Percentiles rank a stretch among this genome's conserved stretches.
phyloP scores from a whole-genome alignment of 805 yeast species.

The Spathaspora arborariae region DNA sequence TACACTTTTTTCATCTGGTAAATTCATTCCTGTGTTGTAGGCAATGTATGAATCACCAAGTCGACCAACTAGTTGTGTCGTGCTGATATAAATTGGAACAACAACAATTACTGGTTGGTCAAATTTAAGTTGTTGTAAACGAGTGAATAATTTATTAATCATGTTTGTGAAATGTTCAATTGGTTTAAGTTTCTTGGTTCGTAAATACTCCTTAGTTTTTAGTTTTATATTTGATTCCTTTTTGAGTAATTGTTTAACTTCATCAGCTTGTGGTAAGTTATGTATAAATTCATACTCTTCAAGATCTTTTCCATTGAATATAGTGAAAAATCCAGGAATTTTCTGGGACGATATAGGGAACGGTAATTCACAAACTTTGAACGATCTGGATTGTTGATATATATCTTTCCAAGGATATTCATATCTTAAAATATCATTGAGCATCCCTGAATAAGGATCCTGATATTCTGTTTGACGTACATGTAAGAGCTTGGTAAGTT shows the following conservation, averaged over 20 bases:
- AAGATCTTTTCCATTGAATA: background rate
- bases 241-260: background rate
- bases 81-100: constrained; percentile 14
- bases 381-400: too few relatives aligned
- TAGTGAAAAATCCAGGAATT: constrained; percentile 2
- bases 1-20: background rate
- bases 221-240: background rate
- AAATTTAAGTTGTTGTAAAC: background rate
- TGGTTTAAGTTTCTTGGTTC: background rate
- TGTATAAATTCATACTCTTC: background rate
- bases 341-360: background rate
- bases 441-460: too few relatives aligned
- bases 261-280: background rate
- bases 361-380: too few relatives aligned
- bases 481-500: too few relatives aligned
- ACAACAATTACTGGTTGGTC: constrained; percentile 13
- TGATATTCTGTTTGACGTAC: too few relatives aligned
- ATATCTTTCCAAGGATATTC: too few relatives aligned
- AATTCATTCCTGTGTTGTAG: background rate
- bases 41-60: constrained; percentile 1
- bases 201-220: background rate
- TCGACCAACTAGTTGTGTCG: background rate
- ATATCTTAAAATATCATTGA: too few relatives aligned
- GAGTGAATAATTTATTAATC: background rate
- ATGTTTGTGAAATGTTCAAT: background rate